These are phyloP conservation scores for Blastobotrys buckinghamii DNA, from an alignment of 1,139 yeast genomes.

Conservation along the genomic window DNA sequence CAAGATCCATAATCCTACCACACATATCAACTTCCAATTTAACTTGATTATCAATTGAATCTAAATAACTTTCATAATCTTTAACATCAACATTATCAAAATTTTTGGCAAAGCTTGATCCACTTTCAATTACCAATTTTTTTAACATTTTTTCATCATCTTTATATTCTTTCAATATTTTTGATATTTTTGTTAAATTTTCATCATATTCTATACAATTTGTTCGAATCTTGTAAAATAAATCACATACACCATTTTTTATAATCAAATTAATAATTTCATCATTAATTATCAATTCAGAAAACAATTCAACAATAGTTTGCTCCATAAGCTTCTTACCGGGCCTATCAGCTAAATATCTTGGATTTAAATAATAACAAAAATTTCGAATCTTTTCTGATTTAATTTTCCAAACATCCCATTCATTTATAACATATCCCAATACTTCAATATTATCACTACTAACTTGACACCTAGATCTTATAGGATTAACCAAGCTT, in stretches of 20 bases:
- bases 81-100: background rate
- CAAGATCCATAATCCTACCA: background rate
- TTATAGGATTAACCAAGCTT: background rate
- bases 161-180: background rate
- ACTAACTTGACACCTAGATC: slow-evolving; percentile 7
- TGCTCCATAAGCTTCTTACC: slow-evolving; percentile 28
- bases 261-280: background rate
- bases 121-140: background rate
- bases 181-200: background rate
- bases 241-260: background rate
- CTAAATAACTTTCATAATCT: background rate
- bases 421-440: slow-evolving; percentile 16
- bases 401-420: slow-evolving; percentile 28
- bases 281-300: slow-evolving; percentile 6
- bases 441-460: slow-evolving; percentile 5
- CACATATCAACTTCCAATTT: background rate
- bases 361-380: slow-evolving; percentile 35
- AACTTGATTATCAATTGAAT: background rate
- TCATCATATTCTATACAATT: background rate
- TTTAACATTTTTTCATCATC: background rate
- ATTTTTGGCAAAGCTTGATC: background rate
- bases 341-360: slow-evolving; percentile 26
- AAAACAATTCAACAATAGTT: slow-evolving; percentile 21
- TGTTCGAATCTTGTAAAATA: background rate
- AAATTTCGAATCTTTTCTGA: slow-evolving; percentile 26